These are phyloP conservation scores for Coriolopsis trogii DNA, from an alignment of 1,284 basidiomycete genomes.

Conservation along the genomic window DNA sequence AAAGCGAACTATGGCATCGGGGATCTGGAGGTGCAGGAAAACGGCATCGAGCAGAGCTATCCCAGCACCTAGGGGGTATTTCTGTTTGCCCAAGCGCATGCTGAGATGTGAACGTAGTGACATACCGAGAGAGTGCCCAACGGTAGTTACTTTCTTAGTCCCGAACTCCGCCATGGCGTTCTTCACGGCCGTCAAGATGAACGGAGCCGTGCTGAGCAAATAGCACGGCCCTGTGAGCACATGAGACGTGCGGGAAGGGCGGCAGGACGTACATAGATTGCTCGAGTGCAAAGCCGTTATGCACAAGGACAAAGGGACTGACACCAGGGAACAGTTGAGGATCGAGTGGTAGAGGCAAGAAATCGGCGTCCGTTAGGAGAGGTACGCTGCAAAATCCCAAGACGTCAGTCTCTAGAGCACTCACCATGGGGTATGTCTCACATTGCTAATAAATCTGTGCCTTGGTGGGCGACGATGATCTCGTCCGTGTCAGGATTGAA, in stretches of 20 bases:
- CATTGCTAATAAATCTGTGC: slow-evolving; percentile 51
- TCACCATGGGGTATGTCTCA: slow-evolving; percentile 26
- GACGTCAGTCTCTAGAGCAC: background rate
- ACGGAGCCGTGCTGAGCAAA: slow-evolving; percentile 33
- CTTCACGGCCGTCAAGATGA: slow-evolving; percentile 40
- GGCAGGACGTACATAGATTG: slow-evolving; percentile 48
- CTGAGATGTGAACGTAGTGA: slow-evolving; percentile 21
- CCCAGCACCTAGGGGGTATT: slow-evolving; percentile 39
- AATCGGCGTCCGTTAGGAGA: slow-evolving; percentile 36
- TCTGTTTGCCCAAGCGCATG: background rate
- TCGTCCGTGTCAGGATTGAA: slow-evolving; percentile 44
- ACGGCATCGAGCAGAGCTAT: slow-evolving; percentile 49
- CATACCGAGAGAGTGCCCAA: slow-evolving; percentile 44
- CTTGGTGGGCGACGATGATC: slow-evolving; percentile 57
- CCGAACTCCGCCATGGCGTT: slow-evolving; percentile 31
- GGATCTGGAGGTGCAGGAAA: slow-evolving; percentile 46
- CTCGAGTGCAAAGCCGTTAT: slow-evolving; percentile 55
- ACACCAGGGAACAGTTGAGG: slow-evolving; percentile 58
- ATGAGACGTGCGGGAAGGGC: background rate
- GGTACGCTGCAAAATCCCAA: slow-evolving; percentile 26
- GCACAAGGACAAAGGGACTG: slow-evolving; percentile 47
- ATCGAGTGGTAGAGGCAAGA: slow-evolving; percentile 30
- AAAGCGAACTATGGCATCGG: slow-evolving; percentile 41
- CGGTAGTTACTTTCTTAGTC: slow-evolving; percentile 35
- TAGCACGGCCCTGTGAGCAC: no score